Evolutionary conservation across 805 yeast genomes (phyloP), one percentile per base, ranked within the genome.

Genomic region (Kuraishia molischiana): DNA sequence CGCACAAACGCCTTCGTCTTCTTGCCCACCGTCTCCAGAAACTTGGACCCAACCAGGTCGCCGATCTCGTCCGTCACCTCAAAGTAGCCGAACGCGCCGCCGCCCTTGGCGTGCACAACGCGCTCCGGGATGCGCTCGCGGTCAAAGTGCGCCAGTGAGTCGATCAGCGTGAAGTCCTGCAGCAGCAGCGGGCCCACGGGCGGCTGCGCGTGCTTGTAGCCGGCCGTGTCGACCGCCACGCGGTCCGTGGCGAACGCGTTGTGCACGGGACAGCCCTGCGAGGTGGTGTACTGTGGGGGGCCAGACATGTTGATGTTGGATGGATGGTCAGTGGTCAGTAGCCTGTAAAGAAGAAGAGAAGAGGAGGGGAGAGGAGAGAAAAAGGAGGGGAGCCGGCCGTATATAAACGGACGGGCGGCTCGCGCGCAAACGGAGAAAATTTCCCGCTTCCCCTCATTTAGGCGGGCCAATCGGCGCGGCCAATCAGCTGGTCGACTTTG

Each of bases 41-140:
- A 83, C 39, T 74, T 74, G 36, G 92, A 77, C 19, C 72, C 66
- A 53, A 82, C 75, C 34, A 83, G 52, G 55, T 83, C 90, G 8
- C 85, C 64, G 52, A 85, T 77, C 51, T 85, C 94, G 49, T 85
- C 90, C 10, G 95, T 85, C 37, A 81, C 89, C 59, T 83, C 94
- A 56, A 86, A 86, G 47, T 69, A 72, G 47, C 95, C 95, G 56
- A 69, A 84, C 8, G 95, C 95, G 54, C 95, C 95, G 11, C 89
- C 82, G 48, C 95, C 95, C 58, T 85, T 85, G 38, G 95, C 95
- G 54, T 85, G 95, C 26, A 86, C 95, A 40, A 85, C 95, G 62
- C 95, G 72, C 64, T 86, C 95, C 10, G 95, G 95, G 46, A 85
- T 81, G 61, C 95, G 69, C 62, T 85, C 95, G 48, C 95, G 71